A percentile compares a stretch with the other conserved stretches of the same genome.
phyloP scores from a whole-genome alignment of 768 basidiomycete genomes.

The Hygrocybe punicea region DNA sequence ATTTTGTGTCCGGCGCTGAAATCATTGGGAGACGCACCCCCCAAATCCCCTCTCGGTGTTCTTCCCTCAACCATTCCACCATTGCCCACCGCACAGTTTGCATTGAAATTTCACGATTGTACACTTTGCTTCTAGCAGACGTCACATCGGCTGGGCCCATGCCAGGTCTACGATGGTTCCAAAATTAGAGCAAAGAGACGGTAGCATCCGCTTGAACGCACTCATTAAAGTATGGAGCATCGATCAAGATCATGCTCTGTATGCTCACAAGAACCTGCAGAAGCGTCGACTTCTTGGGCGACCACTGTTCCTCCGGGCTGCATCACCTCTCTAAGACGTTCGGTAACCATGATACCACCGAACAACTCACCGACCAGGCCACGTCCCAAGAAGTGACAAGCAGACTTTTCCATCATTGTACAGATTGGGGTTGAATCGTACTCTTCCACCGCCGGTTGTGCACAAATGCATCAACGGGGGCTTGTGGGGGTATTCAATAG shows the following conservation, averaged over 20 bases:
- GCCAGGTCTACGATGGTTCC: slow-evolving; percentile 41
- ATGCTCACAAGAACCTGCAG: slow-evolving; percentile 57
- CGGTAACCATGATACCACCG: neutral
- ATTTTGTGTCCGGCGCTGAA: neutral
- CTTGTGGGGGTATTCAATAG: slow-evolving; percentile 45
- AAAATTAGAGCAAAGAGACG: neutral
- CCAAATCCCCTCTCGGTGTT: slow-evolving; percentile 45
- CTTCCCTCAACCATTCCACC: slow-evolving; percentile 49
- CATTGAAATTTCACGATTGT: slow-evolving; percentile 43
- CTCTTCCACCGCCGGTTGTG: slow-evolving; percentile 49
- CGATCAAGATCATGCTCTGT: slow-evolving; percentile 57
- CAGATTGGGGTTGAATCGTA: slow-evolving; percentile 57
- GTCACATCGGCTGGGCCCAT: slow-evolving; percentile 41
- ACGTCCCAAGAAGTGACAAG: slow-evolving; percentile 54
- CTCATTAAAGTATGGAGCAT: slow-evolving; percentile 58
- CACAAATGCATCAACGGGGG: slow-evolving; percentile 50
- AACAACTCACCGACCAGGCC: slow-evolving; percentile 44
- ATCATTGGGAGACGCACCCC: slow-evolving; percentile 32
- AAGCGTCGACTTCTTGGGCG: slow-evolving; percentile 48
- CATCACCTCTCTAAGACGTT: neutral
- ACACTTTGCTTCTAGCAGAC: slow-evolving; percentile 36
- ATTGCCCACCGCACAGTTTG: slow-evolving; percentile 54
- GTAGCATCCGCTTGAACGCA: slow-evolving; percentile 20
- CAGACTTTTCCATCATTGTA: slow-evolving; percentile 51
- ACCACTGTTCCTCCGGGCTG: slow-evolving; percentile 45